A percentile compares a stretch with the other conserved stretches of the same genome.
Conservation (phyloP, 2,329 filamentous ascomycete species). For the Epichloe glyceriae region DNA sequence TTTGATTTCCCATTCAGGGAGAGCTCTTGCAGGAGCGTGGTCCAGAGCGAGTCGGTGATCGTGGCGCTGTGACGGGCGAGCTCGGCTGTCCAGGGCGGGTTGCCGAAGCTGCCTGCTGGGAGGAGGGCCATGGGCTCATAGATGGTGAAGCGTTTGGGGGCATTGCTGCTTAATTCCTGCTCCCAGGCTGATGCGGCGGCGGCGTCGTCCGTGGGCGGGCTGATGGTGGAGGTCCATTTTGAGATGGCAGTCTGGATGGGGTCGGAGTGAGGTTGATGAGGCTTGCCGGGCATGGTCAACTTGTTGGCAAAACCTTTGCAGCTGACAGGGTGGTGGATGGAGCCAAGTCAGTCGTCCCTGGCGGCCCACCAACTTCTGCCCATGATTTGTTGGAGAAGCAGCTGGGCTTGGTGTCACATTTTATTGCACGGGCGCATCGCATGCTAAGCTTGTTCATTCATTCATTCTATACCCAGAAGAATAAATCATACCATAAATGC, state of each 20-base stretch:
- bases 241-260: constrained; percentile 21
- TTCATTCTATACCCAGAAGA: not conserved
- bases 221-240: constrained; percentile 14
- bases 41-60: constrained; percentile 30
- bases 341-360: too few species aligned
- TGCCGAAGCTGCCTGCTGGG: constrained; percentile 43
- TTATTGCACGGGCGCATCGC: too few species aligned
- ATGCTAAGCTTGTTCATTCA: too few species aligned
- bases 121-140: constrained; percentile 51
- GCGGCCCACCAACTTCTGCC: too few species aligned
- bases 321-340: too few species aligned
- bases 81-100: constrained; percentile 25
- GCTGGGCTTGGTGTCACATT: too few species aligned
- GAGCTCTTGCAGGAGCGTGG: constrained; percentile 32
- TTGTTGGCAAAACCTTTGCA: not conserved
- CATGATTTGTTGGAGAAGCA: too few species aligned
- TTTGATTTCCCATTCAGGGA: constrained; percentile 24
- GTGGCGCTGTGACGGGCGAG: constrained; percentile 16
- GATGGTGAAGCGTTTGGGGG: constrained; percentile 45
- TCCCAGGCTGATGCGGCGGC: constrained; percentile 7
- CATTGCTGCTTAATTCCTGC: constrained; percentile 23
- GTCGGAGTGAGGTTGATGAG: constrained; percentile 8
- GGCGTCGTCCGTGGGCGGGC: not conserved
- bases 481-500: constrained; percentile 3
- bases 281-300: constrained; percentile 14